Evolutionary conservation across 495 filamentous ascomycete genomes (phyloP), one percentile per base, ranked within the genome.

Genomic region (Penicillium steckii): DNA sequence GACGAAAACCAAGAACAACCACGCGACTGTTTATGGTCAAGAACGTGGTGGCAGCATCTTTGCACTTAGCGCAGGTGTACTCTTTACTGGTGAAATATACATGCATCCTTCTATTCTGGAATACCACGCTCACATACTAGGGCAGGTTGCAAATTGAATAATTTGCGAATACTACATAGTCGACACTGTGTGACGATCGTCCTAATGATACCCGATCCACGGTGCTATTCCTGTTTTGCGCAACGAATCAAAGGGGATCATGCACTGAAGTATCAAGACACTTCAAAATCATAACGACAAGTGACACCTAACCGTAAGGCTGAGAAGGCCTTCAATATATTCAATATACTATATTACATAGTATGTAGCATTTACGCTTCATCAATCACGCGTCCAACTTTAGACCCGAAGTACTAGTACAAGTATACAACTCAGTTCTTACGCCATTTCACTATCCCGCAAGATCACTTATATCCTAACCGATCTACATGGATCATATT

Each of bases 301-400:
- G 38, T 19, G 9, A 35, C 29, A 18, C 43, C 43, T 43, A 42
- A 15, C 21, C 43, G 50, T 47, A 30, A 35, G 50, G 50, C 44
- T 47, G 35, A 53, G 24, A 45, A 30, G n/a, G 5, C 10, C 10
- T 32, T 32, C 10, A 32, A 32, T n/a, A n/a, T n/a, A n/a, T n/a
- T n/a, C n/a, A n/a, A n/a, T n/a, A n/a, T n/a, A n/a, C n/a, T n/a
- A n/a, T n/a, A n/a, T n/a, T n/a, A n/a, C n/a, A n/a, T n/a, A n/a
- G 38, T 19, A 41, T 22, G 38, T 23, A n/a, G n/a, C n/a, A 23
- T n/a, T 23, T 8, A 41, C 38, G 23, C 18, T 41, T 41, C 38
- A 41, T 41, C 38, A 13, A 6, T 19, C n/a, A n/a, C n/a, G n/a
- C n/a, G n/a, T n/a, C n/a, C n/a, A n/a, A n/a, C n/a, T n/a, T n/a